Evolutionary conservation across 169 alveolate genomes (phyloP), one percentile per base, ranked within the genome.

Genomic region (Cryptosporidium bovis): DNA sequence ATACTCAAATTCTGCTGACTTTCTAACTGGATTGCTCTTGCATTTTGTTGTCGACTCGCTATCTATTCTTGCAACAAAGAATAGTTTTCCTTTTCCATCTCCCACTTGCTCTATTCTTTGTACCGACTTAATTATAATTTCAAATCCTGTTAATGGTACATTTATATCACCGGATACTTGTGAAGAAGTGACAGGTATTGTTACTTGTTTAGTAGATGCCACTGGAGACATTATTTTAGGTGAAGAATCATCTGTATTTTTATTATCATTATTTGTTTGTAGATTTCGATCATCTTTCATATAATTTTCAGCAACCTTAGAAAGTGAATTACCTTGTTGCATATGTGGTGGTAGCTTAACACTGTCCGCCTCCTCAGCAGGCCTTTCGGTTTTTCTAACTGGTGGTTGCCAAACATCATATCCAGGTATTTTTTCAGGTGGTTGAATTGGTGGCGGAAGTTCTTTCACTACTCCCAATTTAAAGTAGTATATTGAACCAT

Each of bases 401-500:
- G 83, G 83, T 34, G 87, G 87, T 13, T 77, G 77, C 87, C 87
- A 77, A 16, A 62, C 71, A 62, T 77, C 87, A 62, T 77, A 77
- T 16, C 87, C 87, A 29, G 87, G 87, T 48, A 77, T 77, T 60
- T 77, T 77, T 51, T 56, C 77, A 10, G 87, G 87, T 20, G 87
- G 87, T 29, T 77, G 64, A 33, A 77, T 62, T 18, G 87, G 87
- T 46, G 87, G 87, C 18, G 87, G 87, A 3, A 77, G 36, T 44
- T 77, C 87, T 34, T 77, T 77, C 18, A 77, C 51, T 5, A 77
- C 56, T 31, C 87, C 87, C 40, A 77, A 62, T 31, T 77, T 77
- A n/a, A 77, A 77, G 64, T 77, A 82, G 82, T 94, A 94, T n/a
- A 94, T 91, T 36, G 96, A 92, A 33, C 94, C 93, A 82, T 94